Evolutionary conservation across 108 stramenopile genomes (phyloP).

Genomic region (Hondaea fermentalgiana): DNA sequence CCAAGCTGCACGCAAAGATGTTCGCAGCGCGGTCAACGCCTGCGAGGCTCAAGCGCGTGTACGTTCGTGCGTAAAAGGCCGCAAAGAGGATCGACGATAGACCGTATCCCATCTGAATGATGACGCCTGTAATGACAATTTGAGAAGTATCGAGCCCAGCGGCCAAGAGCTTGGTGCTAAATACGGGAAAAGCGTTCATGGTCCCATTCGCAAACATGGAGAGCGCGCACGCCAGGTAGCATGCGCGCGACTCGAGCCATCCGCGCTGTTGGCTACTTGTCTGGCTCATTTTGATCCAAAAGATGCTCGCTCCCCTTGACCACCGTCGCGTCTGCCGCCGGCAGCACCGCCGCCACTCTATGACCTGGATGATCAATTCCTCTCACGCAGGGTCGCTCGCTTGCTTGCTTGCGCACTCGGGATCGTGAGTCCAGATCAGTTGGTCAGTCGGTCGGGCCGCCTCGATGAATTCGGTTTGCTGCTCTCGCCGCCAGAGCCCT

Average conservation of each 20-base stretch:
- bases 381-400: too few species aligned
- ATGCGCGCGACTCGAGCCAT: neutral
- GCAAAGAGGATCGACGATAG: neutral
- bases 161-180: neutral
- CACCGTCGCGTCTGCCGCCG: too few species aligned
- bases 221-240: neutral
- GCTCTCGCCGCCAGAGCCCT: too few species aligned
- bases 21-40: neutral
- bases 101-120: neutral
- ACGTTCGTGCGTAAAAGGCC: neutral
- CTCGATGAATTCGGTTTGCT: too few species aligned
- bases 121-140: neutral
- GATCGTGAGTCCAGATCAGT: too few species aligned
- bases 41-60: neutral
- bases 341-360: too few species aligned
- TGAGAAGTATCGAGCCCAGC: neutral
- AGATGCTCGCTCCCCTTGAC: too few species aligned
- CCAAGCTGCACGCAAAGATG: neutral
- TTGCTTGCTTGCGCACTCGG: too few species aligned
- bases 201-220: neutral
- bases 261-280: neutral
- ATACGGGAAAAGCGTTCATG: neutral
- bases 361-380: too few species aligned
- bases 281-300: too few species aligned
- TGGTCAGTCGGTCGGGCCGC: too few species aligned